Evolutionary conservation across 164 flowering plant species (phyloP).

Genomic region (Magnolia officinalis): DNA sequence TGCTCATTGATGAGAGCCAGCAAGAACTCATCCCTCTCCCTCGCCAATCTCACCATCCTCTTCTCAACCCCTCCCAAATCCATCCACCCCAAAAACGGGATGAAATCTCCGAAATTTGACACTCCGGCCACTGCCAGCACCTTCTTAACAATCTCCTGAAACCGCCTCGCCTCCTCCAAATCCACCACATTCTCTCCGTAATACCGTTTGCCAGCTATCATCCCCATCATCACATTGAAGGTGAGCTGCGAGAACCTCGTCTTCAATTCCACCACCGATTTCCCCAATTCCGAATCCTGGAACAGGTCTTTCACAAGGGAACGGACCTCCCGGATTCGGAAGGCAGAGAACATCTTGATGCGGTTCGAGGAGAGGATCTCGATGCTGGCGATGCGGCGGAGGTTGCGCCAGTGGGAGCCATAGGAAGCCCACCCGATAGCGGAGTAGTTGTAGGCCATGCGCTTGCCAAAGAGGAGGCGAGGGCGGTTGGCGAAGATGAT

Average conservation of each 20-base stretch:
- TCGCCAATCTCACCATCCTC: conserved; percentile 10
- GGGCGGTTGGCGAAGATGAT: conserved; percentile 17
- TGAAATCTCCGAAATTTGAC: conserved; percentile 9
- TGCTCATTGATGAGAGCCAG: conserved; percentile 12
- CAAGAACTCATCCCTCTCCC: conserved; percentile 11
- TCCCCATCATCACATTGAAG: conserved; percentile 35
- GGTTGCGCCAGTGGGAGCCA: conserved; percentile 38
- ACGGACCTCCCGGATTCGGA: conserved; percentile 24
- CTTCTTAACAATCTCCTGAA: conserved; percentile 8
- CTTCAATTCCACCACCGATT: conserved; percentile 19
- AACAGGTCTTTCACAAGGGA: conserved; percentile 12
- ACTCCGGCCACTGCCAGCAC: conserved; percentile 2
- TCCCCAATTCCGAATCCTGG: not conserved
- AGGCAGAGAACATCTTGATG: conserved; percentile 11
- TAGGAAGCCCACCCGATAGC: conserved; percentile 25
- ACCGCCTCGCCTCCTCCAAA: conserved; percentile 9
- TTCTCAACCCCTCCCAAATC: conserved; percentile 16
- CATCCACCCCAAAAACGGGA: conserved; percentile 14
- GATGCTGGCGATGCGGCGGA: conserved; percentile 29
- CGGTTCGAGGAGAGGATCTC: conserved; percentile 32
- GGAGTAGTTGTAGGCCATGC: conserved; percentile 19
- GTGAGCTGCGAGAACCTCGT: conserved; percentile 24
- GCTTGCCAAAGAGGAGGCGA: conserved; percentile 10
- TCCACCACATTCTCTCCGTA: conserved; percentile 19
- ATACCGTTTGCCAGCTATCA: conserved; percentile 42